These are phyloP conservation scores for Vitis hybrid DNA, from an alignment of 177 flowering plant genomes.

Conservation along the genomic window DNA sequence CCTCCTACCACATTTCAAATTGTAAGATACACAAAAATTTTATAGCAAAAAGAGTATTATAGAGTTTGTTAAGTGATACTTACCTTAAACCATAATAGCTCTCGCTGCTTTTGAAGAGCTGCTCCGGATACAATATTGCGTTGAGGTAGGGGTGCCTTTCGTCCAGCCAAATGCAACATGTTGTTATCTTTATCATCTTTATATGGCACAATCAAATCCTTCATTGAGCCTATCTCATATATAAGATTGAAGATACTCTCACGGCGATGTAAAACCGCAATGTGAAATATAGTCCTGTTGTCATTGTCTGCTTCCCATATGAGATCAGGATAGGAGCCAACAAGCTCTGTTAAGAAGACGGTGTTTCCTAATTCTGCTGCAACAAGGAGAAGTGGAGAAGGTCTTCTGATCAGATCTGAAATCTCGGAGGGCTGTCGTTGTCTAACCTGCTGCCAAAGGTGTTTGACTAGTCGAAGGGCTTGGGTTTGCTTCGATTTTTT, in stretches of 20 bases:
- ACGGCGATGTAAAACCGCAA: slow-evolving; percentile 21
- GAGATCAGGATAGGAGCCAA: slow-evolving; percentile 26
- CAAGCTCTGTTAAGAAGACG: slow-evolving; percentile 18
- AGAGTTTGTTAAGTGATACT: neutral
- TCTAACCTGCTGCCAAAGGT: slow-evolving; percentile 10
- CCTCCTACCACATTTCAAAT: neutral
- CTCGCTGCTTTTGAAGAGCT: slow-evolving; percentile 37
- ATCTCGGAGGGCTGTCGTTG: neutral
- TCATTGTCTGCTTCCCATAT: slow-evolving; percentile 13
- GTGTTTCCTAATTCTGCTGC: slow-evolving; percentile 28
- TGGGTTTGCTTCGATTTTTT: no score
- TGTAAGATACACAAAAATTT: no score
- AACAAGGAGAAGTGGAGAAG: slow-evolving; percentile 10
- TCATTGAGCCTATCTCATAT: slow-evolving; percentile 16
- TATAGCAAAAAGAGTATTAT: no score
- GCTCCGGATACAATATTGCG: slow-evolving; percentile 24
- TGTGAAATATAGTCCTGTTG: slow-evolving; percentile 15
- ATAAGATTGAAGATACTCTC: slow-evolving; percentile 24
- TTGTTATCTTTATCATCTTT: slow-evolving; percentile 9
- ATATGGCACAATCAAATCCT: slow-evolving; percentile 11
- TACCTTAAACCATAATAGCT: slow-evolving; percentile 38
- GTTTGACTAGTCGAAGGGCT: no score
- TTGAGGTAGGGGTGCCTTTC: slow-evolving; percentile 15
- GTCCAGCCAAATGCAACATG: slow-evolving; percentile 36
- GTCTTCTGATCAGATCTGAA: neutral